Evolutionary conservation across 2,329 filamentous ascomycete species (phyloP).

Genomic region (Hymenoscyphus linearis): DNA sequence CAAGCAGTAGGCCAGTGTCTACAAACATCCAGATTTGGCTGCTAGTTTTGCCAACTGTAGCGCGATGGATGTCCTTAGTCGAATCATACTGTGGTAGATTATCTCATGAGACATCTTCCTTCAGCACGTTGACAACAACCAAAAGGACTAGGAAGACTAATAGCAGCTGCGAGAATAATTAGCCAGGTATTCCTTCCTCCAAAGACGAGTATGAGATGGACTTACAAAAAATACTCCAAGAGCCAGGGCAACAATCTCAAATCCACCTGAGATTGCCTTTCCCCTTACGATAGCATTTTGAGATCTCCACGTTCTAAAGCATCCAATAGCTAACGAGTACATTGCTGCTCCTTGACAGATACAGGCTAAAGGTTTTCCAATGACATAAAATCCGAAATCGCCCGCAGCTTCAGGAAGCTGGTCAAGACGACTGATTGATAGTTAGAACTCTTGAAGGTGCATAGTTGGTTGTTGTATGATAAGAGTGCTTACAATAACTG

Average conservation of each 20-base stretch:
- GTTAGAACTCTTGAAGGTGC: conserved; percentile 14
- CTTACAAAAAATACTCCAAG: conserved; percentile 44
- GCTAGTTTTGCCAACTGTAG: background rate
- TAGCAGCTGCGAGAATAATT: conserved; percentile 20
- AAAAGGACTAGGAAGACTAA: conserved; percentile 27
- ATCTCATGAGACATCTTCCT: conserved; percentile 20
- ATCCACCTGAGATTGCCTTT: conserved; percentile 52
- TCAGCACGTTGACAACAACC: conserved; percentile 27
- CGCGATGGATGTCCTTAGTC: conserved; percentile 9
- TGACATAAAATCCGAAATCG: conserved; percentile 52
- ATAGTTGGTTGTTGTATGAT: background rate
- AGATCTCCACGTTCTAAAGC: conserved; percentile 54
- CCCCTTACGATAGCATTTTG: conserved; percentile 54
- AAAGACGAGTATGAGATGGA: conserved; percentile 9
- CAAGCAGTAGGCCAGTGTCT: background rate
- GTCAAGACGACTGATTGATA: conserved; percentile 42
- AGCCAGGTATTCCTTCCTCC: conserved; percentile 1
- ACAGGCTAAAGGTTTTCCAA: conserved; percentile 54
- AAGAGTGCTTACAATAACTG: conserved; percentile 52
- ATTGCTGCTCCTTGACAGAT: conserved; percentile 39
- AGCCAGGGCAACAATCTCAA: conserved; percentile 49
- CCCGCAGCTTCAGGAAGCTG: conserved; percentile 30
- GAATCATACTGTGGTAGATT: background rate
- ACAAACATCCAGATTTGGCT: background rate
- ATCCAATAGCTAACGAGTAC: conserved; percentile 43